These are phyloP conservation scores for Bruguiera parviflora DNA, from an alignment of 345 rosid genomes.

Conservation along the genomic window DNA sequence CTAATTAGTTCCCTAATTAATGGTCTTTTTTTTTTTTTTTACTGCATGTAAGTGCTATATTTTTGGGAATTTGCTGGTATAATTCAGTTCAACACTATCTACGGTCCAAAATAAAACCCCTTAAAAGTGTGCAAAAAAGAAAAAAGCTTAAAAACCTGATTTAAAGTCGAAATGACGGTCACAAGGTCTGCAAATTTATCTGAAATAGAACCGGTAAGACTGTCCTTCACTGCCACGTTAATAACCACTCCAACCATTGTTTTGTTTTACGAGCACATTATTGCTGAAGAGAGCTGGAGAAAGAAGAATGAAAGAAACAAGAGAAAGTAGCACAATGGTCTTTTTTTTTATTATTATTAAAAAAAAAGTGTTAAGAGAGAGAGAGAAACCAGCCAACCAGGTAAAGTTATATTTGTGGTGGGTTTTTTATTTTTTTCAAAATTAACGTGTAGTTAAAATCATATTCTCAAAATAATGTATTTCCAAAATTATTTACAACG, in stretches of 20 bases:
- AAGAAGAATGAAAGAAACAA: not conserved
- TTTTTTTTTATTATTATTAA: too few species aligned
- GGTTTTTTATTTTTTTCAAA: too few species aligned
- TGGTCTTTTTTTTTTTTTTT: too few species aligned
- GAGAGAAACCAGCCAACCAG: too few species aligned
- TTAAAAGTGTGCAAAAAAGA: not conserved
- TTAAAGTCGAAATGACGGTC: slow-evolving; percentile 8
- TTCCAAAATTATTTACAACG: too few species aligned
- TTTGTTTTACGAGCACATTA: not conserved
- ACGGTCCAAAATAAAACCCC: not conserved
- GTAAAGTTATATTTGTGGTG: too few species aligned
- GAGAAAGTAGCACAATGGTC: too few species aligned
- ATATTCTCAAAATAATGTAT: too few species aligned
- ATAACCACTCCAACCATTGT: slow-evolving; percentile 3
- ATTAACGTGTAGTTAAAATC: too few species aligned
- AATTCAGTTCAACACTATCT: not conserved
- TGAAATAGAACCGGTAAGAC: slow-evolving; percentile 1
- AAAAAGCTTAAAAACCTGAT: not conserved
- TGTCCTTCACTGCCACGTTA: slow-evolving; percentile 6
- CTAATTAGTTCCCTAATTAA: too few species aligned
- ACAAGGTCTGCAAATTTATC: slow-evolving; percentile 16
- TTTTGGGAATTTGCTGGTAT: not conserved
- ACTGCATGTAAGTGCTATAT: too few species aligned
- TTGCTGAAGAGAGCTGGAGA: not conserved
- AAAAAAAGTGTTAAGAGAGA: too few species aligned